Conservation (phyloP, 257 asterid genomes). For the Solanum infundibuliforme region DNA sequence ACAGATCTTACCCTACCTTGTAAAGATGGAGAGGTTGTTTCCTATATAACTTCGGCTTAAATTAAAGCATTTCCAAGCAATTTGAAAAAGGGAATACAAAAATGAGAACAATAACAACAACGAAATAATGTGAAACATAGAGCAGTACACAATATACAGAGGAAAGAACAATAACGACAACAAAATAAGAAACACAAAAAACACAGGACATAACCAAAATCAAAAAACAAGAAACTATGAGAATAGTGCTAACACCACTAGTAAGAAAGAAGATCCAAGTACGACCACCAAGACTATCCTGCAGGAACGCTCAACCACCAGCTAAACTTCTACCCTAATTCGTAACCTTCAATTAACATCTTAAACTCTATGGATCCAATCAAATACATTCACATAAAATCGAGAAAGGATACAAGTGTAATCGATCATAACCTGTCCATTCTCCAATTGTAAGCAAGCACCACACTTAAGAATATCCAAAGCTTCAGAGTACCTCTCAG, state of each 20-base stretch:
- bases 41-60: background rate
- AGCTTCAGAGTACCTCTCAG: conserved; percentile 62
- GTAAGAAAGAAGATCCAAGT: background rate
- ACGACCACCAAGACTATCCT: background rate
- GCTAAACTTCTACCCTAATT: background rate
- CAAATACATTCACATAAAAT: background rate
- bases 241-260: background rate
- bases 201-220: background rate
- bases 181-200: background rate
- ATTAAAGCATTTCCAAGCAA: background rate
- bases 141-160: background rate
- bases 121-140: background rate
- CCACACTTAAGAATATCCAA: conserved; percentile 84
- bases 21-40: background rate
- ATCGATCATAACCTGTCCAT: conserved; percentile 51
- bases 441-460: conserved; percentile 80
- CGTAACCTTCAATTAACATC: background rate
- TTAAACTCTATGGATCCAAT: background rate
- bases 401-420: background rate
- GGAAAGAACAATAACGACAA: background rate
- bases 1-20: background rate
- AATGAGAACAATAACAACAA: background rate
- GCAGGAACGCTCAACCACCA: background rate
- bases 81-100: background rate
- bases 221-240: background rate